phyloP scores from a whole-genome alignment of 805 yeast species.

The Kregervanrija fluxuum region DNA sequence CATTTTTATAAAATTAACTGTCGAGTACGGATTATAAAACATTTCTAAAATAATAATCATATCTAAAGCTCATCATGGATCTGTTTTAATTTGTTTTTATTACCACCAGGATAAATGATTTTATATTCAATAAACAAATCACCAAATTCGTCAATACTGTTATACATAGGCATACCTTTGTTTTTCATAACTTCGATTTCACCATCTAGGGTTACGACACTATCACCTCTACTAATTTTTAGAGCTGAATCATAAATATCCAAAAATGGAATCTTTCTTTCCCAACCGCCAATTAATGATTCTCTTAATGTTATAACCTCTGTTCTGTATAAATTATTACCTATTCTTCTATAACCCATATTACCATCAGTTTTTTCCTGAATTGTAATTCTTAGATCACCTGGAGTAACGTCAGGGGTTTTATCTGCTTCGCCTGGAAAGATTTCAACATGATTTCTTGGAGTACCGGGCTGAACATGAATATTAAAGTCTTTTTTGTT shows the following conservation, averaged over 20 bases:
- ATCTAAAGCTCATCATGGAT: conserved; percentile 25
- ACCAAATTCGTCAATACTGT: conserved; percentile 46
- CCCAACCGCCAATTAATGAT: conserved; percentile 78
- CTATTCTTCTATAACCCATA: conserved; percentile 82
- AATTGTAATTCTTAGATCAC: conserved; percentile 63
- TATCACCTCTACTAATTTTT: conserved; percentile 39
- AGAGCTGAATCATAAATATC: conserved; percentile 49
- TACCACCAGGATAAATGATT: conserved; percentile 38
- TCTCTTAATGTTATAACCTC: conserved; percentile 71
- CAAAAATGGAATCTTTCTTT: conserved; percentile 54
- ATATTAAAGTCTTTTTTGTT: conserved; percentile 51
- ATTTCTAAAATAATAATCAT: background rate
- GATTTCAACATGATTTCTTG: conserved; percentile 49
- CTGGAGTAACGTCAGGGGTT: conserved; percentile 75
- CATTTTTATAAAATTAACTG: background rate
- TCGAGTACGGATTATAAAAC: too few species aligned
- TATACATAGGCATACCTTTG: conserved; percentile 76
- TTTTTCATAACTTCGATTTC: conserved; percentile 66
- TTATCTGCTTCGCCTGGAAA: conserved; percentile 77
- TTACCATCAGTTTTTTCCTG: conserved; percentile 48
- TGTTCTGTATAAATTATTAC: conserved; percentile 66
- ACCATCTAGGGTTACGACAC: conserved; percentile 52
- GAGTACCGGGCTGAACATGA: conserved; percentile 63
- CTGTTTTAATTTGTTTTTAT: conserved; percentile 11
- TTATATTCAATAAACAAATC: conserved; percentile 44